Base-by-base conservation (phyloP, 441 rosid species). In the Adansonia grandidieri region DNA sequence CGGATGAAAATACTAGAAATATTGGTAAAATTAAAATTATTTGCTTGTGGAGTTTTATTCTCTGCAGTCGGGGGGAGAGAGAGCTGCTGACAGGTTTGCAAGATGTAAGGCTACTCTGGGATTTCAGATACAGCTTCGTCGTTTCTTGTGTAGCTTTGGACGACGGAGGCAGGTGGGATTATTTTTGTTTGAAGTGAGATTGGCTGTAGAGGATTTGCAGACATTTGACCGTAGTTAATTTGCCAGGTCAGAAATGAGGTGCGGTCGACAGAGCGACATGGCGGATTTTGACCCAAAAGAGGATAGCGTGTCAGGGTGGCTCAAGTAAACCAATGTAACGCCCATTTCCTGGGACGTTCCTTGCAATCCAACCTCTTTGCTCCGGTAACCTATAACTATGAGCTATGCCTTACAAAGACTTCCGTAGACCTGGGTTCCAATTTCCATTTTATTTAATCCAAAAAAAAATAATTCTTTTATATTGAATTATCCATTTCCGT, bases 201-300 rank as follows among this genome's bases (percentile, higher is more conserved):
- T 14, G 70, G 81, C 50, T 32, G 75, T 62, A 78, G 75, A n/a
- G 0, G 66, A 78, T 37, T 42, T 2, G 4, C 20, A 37, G 20
- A 14, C 2, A 50, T 28, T 47, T 7, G 28, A 3, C 45, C 1
- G 1, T 19, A 50, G 0, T 51, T 2, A 56, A 63, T 44, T 37
- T 65, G 78, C 81, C 84, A 54, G 81, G 84, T 86, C 90, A 79
- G 84, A 78, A 3, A 11, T 15, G 75, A 19, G 74, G 76, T 56
- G 77, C 82, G 22, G 73, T 22, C 0, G 60, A 28, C 47, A 40
- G 71, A 61, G 28, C 58, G 83, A 85, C 85, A 85, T 86, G 89
- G 88, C 79, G 42, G 40, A 44, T 40, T 37, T 61, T 74, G 80
- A 67, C 83, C 80, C 37, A 22, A 44, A 48, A 66, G 56, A 65